Conservation (phyloP, 192 early-diverging fungal genomes). For the Backusella macrospora region DNA sequence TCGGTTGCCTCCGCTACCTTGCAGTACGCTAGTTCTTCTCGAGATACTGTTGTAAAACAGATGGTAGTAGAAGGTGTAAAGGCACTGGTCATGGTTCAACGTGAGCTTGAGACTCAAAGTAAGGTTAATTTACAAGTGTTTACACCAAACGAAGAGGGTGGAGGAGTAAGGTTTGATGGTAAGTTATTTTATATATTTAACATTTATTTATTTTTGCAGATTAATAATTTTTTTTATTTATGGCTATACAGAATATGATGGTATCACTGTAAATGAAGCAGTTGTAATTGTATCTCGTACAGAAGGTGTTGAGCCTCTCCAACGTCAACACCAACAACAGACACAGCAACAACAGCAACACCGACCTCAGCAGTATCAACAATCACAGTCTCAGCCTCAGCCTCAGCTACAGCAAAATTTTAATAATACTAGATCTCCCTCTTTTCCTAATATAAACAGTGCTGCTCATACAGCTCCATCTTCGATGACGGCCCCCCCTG, state of each 20-base stretch:
- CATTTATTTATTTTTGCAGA: not conserved
- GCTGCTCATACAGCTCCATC: not conserved
- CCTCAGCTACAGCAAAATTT: not conserved
- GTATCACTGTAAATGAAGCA: slow-evolving; percentile 24
- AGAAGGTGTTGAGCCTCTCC: not conserved
- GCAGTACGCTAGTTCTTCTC: not conserved
- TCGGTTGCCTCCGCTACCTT: not conserved
- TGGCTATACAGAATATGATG: slow-evolving; percentile 23
- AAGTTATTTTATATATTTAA: not conserved
- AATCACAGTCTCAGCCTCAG: not conserved
- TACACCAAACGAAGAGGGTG: slow-evolving; percentile 8
- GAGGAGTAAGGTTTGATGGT: slow-evolving; percentile 27
- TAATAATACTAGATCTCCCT: not conserved
- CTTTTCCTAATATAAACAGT: not conserved
- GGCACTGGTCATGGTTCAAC: slow-evolving; percentile 16
- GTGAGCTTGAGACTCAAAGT: not conserved
- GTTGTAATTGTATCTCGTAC: slow-evolving; percentile 15
- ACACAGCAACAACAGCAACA: not conserved
- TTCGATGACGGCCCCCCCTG: not conserved
- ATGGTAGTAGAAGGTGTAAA: slow-evolving; percentile 27
- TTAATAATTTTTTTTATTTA: not conserved
- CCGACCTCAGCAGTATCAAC: not conserved
- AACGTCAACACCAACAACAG: not conserved
- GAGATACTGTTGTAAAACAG: slow-evolving; percentile 16
- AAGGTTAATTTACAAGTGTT: slow-evolving; percentile 23